Conservation (phyloP, 2,329 filamentous ascomycete species). For the Fusarium sp. region DNA sequence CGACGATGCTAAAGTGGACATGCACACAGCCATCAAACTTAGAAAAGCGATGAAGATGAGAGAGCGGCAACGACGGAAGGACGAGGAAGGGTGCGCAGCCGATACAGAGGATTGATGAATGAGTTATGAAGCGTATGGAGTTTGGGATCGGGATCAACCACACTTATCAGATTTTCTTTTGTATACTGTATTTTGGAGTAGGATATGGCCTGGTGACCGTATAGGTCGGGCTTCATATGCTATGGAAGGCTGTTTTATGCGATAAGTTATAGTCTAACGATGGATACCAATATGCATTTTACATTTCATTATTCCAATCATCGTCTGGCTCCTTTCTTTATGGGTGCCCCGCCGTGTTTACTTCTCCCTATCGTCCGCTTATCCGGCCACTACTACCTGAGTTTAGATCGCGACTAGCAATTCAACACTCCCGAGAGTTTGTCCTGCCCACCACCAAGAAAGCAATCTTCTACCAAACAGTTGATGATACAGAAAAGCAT, state of each 20-base stretch:
- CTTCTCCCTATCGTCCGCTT: not conserved
- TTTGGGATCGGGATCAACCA: slow-evolving; percentile 8
- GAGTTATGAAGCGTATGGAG: slow-evolving; percentile 28
- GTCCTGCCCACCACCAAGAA: too few species aligned
- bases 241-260: not conserved
- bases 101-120: slow-evolving; percentile 42
- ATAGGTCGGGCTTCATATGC: not conserved
- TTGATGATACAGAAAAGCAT: too few species aligned
- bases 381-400: not conserved
- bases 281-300: not conserved
- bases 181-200: slow-evolving; percentile 17
- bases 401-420: not conserved
- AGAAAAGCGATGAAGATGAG: slow-evolving; percentile 40
- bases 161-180: slow-evolving; percentile 29
- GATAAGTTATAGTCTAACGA: not conserved
- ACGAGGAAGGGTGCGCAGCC: slow-evolving; percentile 38
- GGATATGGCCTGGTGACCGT: not conserved
- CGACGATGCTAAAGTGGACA: slow-evolving; percentile 43
- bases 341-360: too few species aligned
- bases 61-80: slow-evolving; percentile 13
- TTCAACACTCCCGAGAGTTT: not conserved
- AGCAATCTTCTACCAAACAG: too few species aligned
- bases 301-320: not conserved
- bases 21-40: slow-evolving; percentile 42
- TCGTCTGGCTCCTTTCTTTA: not conserved